These are phyloP conservation scores for Entomortierella parvispora DNA, from an alignment of 192 early-diverging fungal genomes.

Conservation along the genomic window DNA sequence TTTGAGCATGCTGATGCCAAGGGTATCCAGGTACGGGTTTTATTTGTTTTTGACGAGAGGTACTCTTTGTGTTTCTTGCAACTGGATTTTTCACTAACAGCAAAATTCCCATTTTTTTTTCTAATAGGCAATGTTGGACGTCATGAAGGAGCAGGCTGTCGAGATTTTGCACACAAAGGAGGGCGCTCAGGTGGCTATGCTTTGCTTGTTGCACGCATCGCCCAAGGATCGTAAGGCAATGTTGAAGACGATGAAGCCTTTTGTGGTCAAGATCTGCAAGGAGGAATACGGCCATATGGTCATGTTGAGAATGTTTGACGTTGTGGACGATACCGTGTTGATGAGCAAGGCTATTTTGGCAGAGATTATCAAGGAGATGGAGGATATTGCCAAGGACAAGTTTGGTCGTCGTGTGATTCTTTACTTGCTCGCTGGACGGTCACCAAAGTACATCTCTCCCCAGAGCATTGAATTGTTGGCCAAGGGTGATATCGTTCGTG, in stretches of 20 bases:
- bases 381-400: conserved; percentile 75
- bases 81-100: background rate
- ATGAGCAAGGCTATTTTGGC: conserved; percentile 79
- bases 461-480: conserved; percentile 76
- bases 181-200: conserved; percentile 87
- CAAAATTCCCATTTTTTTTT: background rate
- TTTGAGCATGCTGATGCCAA: conserved; percentile 72
- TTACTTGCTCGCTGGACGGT: conserved; percentile 84
- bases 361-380: conserved; percentile 62
- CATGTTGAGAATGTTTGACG: conserved; percentile 84
- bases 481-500: conserved; percentile 73
- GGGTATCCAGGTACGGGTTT: conserved; percentile 54
- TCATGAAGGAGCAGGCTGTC: conserved; percentile 83
- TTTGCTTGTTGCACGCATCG: conserved; percentile 78
- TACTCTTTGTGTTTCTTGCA: background rate
- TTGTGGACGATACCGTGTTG: conserved; percentile 93
- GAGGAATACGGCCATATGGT: conserved; percentile 94
- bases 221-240: conserved; percentile 94
- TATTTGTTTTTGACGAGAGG: background rate
- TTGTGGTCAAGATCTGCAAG: conserved; percentile 78
- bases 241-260: conserved; percentile 86
- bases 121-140: conserved; percentile 70
- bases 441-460: conserved; percentile 74
- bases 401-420: conserved; percentile 84
- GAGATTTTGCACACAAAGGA: conserved; percentile 94